Conservation (phyloP, 208 protist genomes). For the Phytomonas sp. region DNA sequence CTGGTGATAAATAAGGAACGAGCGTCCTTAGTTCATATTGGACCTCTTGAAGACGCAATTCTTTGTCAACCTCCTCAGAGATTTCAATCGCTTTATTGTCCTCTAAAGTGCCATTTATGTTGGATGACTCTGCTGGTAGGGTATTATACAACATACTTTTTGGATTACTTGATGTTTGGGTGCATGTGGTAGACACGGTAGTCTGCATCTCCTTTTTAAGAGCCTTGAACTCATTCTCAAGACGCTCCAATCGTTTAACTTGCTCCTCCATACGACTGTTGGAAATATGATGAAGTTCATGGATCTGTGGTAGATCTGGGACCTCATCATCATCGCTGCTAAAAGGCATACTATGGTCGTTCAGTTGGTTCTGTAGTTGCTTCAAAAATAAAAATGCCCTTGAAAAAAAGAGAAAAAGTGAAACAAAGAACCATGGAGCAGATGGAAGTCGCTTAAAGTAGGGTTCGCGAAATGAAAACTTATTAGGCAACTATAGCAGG, state of each 20-base stretch:
- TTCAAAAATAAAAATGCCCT: background rate
- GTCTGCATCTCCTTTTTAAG: background rate
- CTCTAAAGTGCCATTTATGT: background rate
- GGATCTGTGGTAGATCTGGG: conserved; percentile 30
- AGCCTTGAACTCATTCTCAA: conserved; percentile 26
- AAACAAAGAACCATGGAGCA: background rate
- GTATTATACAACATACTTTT: background rate
- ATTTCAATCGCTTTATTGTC: background rate
- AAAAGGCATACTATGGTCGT: conserved; percentile 18
- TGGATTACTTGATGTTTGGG: background rate
- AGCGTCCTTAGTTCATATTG: conserved; percentile 42
- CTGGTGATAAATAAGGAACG: conserved; percentile 70
- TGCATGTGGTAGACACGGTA: background rate
- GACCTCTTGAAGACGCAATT: background rate
- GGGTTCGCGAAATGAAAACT: background rate
- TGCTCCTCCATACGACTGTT: conserved; percentile 10
- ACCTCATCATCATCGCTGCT: conserved; percentile 41
- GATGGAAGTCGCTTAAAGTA: background rate
- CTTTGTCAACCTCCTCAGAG: background rate
- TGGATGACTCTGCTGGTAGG: background rate
- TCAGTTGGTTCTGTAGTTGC: background rate
- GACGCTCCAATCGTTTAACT: conserved; percentile 26
- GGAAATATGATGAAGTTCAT: background rate
- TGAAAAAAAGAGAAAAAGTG: background rate
- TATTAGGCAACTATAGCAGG: conserved; percentile 1